Evolutionary conservation across 2,329 filamentous ascomycete genomes (phyloP).

Genomic region (Exophiala phaeomuriformis): DNA sequence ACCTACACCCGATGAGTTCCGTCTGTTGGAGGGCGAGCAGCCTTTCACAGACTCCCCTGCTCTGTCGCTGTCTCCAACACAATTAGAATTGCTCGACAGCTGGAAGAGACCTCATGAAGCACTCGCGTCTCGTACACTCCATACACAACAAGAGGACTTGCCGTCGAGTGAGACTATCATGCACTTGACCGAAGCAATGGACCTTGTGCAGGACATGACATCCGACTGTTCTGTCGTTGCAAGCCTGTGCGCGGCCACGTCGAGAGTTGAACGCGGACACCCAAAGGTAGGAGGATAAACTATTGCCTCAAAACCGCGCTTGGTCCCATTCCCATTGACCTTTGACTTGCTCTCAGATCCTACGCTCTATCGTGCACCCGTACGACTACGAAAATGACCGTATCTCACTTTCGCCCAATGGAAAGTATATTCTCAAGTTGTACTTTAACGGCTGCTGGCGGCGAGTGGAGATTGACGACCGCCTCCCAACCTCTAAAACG

Average conservation of each 20-base stretch:
- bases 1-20: constrained; percentile 57
- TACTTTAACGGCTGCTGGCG: constrained; percentile 94
- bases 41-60: constrained; percentile 61
- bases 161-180: constrained; percentile 45
- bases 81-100: constrained; percentile 67
- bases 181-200: constrained; percentile 51
- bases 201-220: constrained; percentile 90
- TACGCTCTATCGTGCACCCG: constrained; percentile 68
- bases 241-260: constrained; percentile 76
- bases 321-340: too few species aligned
- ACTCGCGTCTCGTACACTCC: constrained; percentile 37
- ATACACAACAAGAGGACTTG: constrained; percentile 26
- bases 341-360: constrained; percentile 45
- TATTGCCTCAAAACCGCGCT: too few species aligned
- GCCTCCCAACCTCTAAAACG: constrained; percentile 69
- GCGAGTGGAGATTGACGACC: constrained; percentile 80
- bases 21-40: constrained; percentile 41
- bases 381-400: constrained; percentile 53
- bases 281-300: constrained; percentile 48
- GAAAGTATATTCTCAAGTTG: constrained; percentile 86
- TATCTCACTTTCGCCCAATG: constrained; percentile 64
- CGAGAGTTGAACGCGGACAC: constrained; percentile 61
- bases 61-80: constrained; percentile 66
- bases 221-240: constrained; percentile 97
- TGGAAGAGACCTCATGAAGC: constrained; percentile 75